Base-by-base conservation (phyloP, 306 rosid genomes). In the Quercus ilex region DNA sequence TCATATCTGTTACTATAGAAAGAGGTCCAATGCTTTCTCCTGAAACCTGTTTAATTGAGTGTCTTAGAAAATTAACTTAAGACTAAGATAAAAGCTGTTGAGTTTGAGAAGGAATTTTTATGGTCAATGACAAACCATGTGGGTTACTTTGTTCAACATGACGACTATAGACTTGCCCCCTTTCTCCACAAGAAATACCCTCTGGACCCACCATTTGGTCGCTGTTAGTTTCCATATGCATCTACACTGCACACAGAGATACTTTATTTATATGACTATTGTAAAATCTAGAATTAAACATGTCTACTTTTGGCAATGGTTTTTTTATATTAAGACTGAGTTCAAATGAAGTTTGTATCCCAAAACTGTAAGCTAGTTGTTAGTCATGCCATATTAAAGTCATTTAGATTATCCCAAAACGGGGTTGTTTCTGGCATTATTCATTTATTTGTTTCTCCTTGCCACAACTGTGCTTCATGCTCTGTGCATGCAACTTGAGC, bases 361-460 rank as follows among this genome's bases (percentile, higher is more conserved):
- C 58, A 71, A 81, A 62, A 60, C 58, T 69, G 43, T 71, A 68
- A 71, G 49, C 81, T 62, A 65, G 69, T 65, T 72, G 15, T 72
- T 77, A 58, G 52, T 76, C 56, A 65, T 81, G 55, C 33, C 10
- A 18, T 18, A 7, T 63, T 28, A 63, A 63, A 26, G 15, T 60
- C 67, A 4, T 30, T 28, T 23, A 14, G 69, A 63, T 63, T 17
- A 26, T 30, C 43, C 20, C 17, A 0, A 28, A 31, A 67, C 1
- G 15, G 13, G 25, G 25, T 31, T 30, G 41, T 6, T 64, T 38
- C 41, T 64, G n/a, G 20, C 71, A 33, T 4, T 58, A 10, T 58
- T 23, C 64, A 58, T 20, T 20, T 58, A 58, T 11, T 59, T 49
- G 53, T 49, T 59, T 26, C 31, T 59, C 31, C 33, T 59, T 59